Base-by-base conservation (phyloP, 2,329 filamentous ascomycete genomes). In the Phyllosticta ampelicida region DNA sequence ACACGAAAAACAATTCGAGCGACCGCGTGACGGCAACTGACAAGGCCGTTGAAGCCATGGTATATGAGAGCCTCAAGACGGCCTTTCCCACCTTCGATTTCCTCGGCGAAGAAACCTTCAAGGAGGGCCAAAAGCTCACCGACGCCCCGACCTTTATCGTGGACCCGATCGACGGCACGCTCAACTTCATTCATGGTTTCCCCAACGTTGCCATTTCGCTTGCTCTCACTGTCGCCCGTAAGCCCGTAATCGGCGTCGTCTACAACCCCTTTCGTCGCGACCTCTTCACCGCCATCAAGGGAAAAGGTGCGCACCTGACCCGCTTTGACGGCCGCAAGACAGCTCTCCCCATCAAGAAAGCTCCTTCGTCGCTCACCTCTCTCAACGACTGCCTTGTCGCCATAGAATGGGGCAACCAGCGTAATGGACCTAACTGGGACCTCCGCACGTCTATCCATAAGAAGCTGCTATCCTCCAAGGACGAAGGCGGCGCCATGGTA, bases 201-300 rank as follows among this genome's bases (percentile, higher is more conserved):
- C 68, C 66, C 3, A 71, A 73, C 60, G 66, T 62, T n/a, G 68
- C 67, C 4, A 97, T 99, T 67, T 86, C 86, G n/a, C 80, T 99
- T 21, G 90, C 67, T 0, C 55, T 73, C 0, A 67, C 66, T 0
- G 18, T 73, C 11, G 63, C 66, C 13, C 69, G 68, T 60, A 67
- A 67, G 59, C 63, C 71, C 1, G 62, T 73, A 3, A 60, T 73
- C 1, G 71, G 68, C 9, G 65, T 72, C 0, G 67, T 73, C 0
- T 70, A 64, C 62, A 73, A 70, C 52, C 71, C 71, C 3, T 68
- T 68, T 53, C 65, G 65, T 5, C 63, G 65, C 8, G 67, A 72
- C 3, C 57, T 72, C n/a, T 73, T 68, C 62, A 66, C 67, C 1
- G 70, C 67, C 1, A 62, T 72, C 60, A 69, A 68, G 51, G 65